Evolutionary conservation across 805 yeast genomes (phyloP), one percentile per base, ranked within the genome.

Genomic region (Candida taoyuanica): DNA sequence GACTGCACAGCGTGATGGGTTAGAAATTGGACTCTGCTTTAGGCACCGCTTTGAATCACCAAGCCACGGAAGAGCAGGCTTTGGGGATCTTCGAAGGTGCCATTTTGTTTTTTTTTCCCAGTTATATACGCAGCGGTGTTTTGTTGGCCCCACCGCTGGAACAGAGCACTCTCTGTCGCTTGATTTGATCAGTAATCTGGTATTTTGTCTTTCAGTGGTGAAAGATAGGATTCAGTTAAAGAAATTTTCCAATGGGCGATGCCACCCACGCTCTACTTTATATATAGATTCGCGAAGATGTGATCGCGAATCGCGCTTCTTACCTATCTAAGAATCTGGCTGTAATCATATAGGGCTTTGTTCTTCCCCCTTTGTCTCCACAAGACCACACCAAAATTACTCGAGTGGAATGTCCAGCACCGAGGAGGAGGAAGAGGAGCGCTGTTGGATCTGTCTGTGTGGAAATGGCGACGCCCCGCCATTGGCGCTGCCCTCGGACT

Each of bases 41-140:
- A 55, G 68, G 70, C 71, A 58, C 65, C 71, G 68, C 68, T 67
- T 67, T 67, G 71, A 67, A 65, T 64, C 66, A 59, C 49, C 56
- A 58, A 48, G 53, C 67, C 67, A 67, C 60, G 43, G 60, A 53
- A 50, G 40, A 48, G 45, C 46, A 55, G 58, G 30, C 59, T 57
- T 46, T 49, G 60, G 46, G 63, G 62, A 65, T 65, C 71, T 67
- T 67, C 71, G 71, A 67, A 63, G 70, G 66, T 59, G 70, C 64
- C 68, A 52, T 27, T n/a, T n/a, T n/a, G n/a, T n/a, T n/a, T n/a
- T n/a, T n/a, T n/a, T n/a, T n/a, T n/a, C n/a, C n/a, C n/a, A n/a
- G n/a, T n/a, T n/a, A n/a, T n/a, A n/a, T n/a, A n/a, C n/a, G n/a
- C n/a, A n/a, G n/a, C n/a, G n/a, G n/a, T n/a, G n/a, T n/a, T n/a